Evolutionary conservation across 495 filamentous ascomycete species (phyloP).

Genomic region (Collariella sp.): DNA sequence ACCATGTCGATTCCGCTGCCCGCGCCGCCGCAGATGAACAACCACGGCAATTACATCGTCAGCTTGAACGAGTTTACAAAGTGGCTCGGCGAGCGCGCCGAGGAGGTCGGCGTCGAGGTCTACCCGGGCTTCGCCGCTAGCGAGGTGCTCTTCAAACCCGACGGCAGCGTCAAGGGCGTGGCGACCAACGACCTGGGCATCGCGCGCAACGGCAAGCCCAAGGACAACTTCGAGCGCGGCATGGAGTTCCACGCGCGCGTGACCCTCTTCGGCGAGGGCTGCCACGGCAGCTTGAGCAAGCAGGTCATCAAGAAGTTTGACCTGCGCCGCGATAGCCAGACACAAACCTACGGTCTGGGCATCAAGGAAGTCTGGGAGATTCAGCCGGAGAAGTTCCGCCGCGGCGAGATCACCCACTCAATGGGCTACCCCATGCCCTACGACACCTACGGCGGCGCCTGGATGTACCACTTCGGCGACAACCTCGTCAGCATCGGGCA

Average conservation of each 20-base stretch:
- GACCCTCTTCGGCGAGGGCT: constrained; percentile 92
- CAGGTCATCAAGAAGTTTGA: constrained; percentile 94
- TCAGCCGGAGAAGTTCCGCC: constrained; percentile 80
- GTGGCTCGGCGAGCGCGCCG: constrained; percentile 90
- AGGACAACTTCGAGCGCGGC: constrained; percentile 85
- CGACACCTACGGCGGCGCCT: constrained; percentile 92
- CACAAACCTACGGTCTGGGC: constrained; percentile 90
- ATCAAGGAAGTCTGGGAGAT: constrained; percentile 98
- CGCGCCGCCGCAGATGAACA: constrained; percentile 93
- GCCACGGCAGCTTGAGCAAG: constrained; percentile 93
- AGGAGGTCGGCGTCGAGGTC: constrained; percentile 96
- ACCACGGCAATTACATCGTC: constrained; percentile 95
- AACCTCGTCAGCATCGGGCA: constrained; percentile 92
- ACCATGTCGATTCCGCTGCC: constrained; percentile 69
- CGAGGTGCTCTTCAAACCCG: constrained; percentile 77
- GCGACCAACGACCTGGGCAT: constrained; percentile 94
- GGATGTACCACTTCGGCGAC: constrained; percentile 98
- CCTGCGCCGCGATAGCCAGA: constrained; percentile 76
- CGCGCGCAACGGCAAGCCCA: constrained; percentile 69
- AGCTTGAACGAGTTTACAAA: constrained; percentile 89
- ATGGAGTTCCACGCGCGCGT: constrained; percentile 97
- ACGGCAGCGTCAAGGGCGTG: constrained; percentile 87
- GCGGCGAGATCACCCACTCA: constrained; percentile 79
- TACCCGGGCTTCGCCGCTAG: constrained; percentile 94
- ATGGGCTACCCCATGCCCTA: constrained; percentile 86